A percentile compares a stretch with the other conserved stretches of the same genome.
Conservation (phyloP, 2,329 filamentous ascomycete species). For the Aspergillus versicolor region DNA sequence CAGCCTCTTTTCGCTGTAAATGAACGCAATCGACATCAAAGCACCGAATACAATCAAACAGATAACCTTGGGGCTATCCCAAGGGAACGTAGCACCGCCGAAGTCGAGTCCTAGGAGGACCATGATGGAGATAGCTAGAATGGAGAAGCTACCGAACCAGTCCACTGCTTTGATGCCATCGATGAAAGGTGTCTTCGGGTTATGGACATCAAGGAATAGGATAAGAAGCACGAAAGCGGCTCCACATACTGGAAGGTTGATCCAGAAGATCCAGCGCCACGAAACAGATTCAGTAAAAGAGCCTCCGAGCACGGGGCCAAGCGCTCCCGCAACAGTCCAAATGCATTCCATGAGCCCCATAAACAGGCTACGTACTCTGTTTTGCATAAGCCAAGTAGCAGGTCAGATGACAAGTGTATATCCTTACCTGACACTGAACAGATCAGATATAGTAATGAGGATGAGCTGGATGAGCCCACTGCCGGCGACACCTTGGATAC, state of each 20-base stretch:
- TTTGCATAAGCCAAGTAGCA: not conserved
- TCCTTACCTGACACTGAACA: constrained; percentile 50
- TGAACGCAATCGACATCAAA: constrained; percentile 52
- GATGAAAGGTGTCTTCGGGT: constrained; percentile 51
- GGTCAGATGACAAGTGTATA: not conserved
- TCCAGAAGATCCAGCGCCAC: constrained; percentile 59
- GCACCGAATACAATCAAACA: constrained; percentile 54
- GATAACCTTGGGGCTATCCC: constrained; percentile 56
- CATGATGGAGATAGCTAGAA: constrained; percentile 53
- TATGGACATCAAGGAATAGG: constrained; percentile 56
- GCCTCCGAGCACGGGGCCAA: constrained; percentile 56
- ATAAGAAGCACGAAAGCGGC: constrained; percentile 51
- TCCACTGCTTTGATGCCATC: constrained; percentile 54
- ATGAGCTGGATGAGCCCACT: constrained; percentile 55
- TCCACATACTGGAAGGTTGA: constrained; percentile 54
- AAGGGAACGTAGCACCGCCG: constrained; percentile 53
- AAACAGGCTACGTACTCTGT: constrained; percentile 48
- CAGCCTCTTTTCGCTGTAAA: constrained; percentile 63
- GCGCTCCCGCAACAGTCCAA: constrained; percentile 55
- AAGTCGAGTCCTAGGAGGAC: constrained; percentile 56
- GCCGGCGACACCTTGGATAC: constrained; percentile 55
- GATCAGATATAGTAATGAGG: constrained; percentile 55
- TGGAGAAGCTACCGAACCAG: constrained; percentile 54
- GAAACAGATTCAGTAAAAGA: constrained; percentile 43
- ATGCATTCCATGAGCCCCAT: constrained; percentile 54